These are phyloP conservation scores for Trichoderma sp. DNA, from an alignment of 2,329 filamentous ascomycete species.

Conservation along the genomic window DNA sequence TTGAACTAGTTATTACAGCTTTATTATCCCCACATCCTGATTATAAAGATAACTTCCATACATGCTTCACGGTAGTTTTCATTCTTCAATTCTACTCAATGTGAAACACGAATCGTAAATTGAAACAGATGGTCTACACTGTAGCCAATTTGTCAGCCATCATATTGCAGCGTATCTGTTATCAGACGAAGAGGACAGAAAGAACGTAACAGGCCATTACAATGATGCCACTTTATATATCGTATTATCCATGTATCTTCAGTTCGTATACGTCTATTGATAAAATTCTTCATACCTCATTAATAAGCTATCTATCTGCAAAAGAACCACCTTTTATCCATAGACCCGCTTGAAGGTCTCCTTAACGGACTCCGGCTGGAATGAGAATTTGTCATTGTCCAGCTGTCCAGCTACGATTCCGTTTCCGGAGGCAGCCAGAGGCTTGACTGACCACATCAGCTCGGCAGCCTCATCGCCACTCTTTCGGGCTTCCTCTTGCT, in stretches of 20 bases:
- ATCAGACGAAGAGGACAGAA: too few relatives aligned
- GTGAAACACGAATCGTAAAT: too few relatives aligned
- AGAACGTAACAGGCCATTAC: too few relatives aligned
- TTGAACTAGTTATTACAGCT: too few relatives aligned
- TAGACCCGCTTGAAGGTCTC: neutral
- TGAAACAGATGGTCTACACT: too few relatives aligned
- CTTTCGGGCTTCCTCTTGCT: neutral
- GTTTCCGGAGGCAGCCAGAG: neutral
- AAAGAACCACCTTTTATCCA: neutral
- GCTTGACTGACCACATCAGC: slow-evolving; percentile 3
- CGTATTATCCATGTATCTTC: neutral
- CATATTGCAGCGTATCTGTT: too few relatives aligned
- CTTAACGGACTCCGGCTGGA: neutral
- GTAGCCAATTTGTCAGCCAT: too few relatives aligned
- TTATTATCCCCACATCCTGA: neutral
- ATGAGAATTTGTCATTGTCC: slow-evolving; percentile 9
- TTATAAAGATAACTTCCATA: too few relatives aligned
- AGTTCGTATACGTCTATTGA: neutral
- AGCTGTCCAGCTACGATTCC: slow-evolving; percentile 1
- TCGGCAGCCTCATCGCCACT: neutral
- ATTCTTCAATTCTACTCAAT: too few relatives aligned
- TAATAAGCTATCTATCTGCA: neutral
- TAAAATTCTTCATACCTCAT: neutral
- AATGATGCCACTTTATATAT: too few relatives aligned
- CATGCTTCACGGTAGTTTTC: too few relatives aligned